These are phyloP conservation scores for Pulveroboletus sp. DNA, from an alignment of 768 basidiomycete genomes.

Conservation along the genomic window DNA sequence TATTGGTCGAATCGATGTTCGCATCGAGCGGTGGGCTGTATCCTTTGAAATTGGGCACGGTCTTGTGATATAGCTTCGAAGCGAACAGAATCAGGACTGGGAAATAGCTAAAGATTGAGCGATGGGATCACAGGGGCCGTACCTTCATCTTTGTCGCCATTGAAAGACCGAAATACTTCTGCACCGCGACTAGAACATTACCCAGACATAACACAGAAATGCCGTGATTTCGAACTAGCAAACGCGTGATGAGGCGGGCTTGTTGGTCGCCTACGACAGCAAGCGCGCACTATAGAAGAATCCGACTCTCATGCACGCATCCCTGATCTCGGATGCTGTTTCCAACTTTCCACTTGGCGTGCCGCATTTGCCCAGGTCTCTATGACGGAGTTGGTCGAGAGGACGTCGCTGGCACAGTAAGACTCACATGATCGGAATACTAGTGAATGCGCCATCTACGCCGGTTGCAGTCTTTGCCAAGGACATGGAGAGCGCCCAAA, in stretches of 20 bases:
- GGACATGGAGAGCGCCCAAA: slow-evolving; percentile 13
- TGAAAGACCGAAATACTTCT: slow-evolving; percentile 65
- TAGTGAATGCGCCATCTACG: slow-evolving; percentile 17
- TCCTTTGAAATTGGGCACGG: slow-evolving; percentile 70
- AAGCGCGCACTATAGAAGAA: slow-evolving; percentile 71
- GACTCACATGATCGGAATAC: slow-evolving; percentile 27
- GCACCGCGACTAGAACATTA: slow-evolving; percentile 41
- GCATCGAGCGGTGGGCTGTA: slow-evolving; percentile 66
- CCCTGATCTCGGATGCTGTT: slow-evolving; percentile 56
- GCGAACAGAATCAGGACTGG: neutral
- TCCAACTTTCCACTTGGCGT: slow-evolving; percentile 33
- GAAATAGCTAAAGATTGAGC: neutral
- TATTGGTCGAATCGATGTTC: slow-evolving; percentile 64
- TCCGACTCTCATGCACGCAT: slow-evolving; percentile 78
- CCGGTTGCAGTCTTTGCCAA: slow-evolving; percentile 18
- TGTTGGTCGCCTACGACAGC: neutral
- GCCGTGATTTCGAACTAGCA: slow-evolving; percentile 69
- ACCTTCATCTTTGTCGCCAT: slow-evolving; percentile 67
- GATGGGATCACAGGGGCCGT: slow-evolving; percentile 1
- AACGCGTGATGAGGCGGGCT: neutral
- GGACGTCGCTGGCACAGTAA: too few species aligned
- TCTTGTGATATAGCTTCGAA: slow-evolving; percentile 62
- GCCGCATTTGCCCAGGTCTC: slow-evolving; percentile 19
- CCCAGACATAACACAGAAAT: slow-evolving; percentile 53
- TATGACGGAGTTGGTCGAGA: neutral